phyloP scores from a whole-genome alignment of 768 basidiomycete species.

The Tricholomella constricta region DNA sequence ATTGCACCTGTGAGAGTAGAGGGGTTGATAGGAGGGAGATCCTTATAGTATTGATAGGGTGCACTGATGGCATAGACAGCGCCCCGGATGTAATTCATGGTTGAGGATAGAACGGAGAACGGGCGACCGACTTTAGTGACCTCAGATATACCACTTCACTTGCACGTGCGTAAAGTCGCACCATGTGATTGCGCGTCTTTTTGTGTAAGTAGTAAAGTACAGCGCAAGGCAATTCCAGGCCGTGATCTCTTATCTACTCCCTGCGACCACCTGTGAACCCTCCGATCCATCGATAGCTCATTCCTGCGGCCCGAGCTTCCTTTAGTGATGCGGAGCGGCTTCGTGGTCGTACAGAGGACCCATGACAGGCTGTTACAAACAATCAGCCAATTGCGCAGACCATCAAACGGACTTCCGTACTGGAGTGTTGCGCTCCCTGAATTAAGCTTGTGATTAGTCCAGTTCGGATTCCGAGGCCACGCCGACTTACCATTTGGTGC shows the following conservation, averaged over 20 bases:
- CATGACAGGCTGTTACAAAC: constrained; percentile 51
- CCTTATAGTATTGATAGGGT: constrained; percentile 89
- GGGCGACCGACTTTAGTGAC: constrained; percentile 4
- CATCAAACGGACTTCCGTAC: constrained; percentile 45
- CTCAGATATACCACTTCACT: neutral
- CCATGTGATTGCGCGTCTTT: constrained; percentile 21
- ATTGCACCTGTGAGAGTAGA: constrained; percentile 97
- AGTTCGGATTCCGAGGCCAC: constrained; percentile 2
- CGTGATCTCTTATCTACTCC: neutral
- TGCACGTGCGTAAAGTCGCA: constrained; percentile 16
- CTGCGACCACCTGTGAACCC: neutral
- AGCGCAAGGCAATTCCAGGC: neutral
- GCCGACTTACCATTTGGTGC: constrained; percentile 88
- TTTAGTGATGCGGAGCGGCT: constrained; percentile 39
- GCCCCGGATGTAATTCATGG: constrained; percentile 88
- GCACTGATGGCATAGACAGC: constrained; percentile 84
- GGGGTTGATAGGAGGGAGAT: constrained; percentile 85
- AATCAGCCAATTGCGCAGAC: constrained; percentile 16
- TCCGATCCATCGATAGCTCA: constrained; percentile 6
- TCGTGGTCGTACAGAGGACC: constrained; percentile 69
- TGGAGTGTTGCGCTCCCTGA: constrained; percentile 80
- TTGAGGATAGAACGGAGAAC: constrained; percentile 19
- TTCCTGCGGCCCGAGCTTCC: constrained; percentile 3
- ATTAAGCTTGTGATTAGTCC: constrained; percentile 17
- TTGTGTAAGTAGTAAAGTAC: constrained; percentile 4